These are phyloP conservation scores for Eucalyptus brandiana DNA, from an alignment of 345 rosid genomes.

Conservation along the genomic window DNA sequence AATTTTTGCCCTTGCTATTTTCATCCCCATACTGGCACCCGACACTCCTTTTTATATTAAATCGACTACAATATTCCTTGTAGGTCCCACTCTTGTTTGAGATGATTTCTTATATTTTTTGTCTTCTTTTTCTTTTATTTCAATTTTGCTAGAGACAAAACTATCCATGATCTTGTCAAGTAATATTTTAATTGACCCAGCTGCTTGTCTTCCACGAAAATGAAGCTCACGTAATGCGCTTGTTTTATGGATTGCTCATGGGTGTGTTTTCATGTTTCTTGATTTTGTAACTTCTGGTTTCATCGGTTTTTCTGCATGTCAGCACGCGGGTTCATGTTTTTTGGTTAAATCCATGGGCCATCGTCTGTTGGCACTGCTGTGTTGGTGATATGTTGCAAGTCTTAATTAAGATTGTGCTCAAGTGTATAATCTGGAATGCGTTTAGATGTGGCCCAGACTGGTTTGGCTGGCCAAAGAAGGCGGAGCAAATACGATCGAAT, in stretches of 20 bases:
- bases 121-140: too few species aligned
- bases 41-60: too few species aligned
- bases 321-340: background rate
- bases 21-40: too few species aligned
- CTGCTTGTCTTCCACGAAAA: background rate
- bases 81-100: too few species aligned
- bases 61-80: too few species aligned
- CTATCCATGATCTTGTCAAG: too few species aligned
- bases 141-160: too few species aligned
- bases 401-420: background rate
- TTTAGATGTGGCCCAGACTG: constrained; percentile 87
- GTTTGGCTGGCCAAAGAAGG: constrained; percentile 84
- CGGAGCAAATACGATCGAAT: constrained; percentile 58
- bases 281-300: background rate
- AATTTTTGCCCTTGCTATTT: too few species aligned
- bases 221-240: background rate
- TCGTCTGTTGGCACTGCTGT: background rate
- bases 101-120: too few species aligned
- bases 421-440: background rate
- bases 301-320: background rate
- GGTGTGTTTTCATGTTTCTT: background rate
- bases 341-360: background rate
- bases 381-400: background rate
- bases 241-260: background rate
- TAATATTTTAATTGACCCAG: background rate